Conservation (phyloP, 768 basidiomycete species). For the Suillus subaureus region DNA sequence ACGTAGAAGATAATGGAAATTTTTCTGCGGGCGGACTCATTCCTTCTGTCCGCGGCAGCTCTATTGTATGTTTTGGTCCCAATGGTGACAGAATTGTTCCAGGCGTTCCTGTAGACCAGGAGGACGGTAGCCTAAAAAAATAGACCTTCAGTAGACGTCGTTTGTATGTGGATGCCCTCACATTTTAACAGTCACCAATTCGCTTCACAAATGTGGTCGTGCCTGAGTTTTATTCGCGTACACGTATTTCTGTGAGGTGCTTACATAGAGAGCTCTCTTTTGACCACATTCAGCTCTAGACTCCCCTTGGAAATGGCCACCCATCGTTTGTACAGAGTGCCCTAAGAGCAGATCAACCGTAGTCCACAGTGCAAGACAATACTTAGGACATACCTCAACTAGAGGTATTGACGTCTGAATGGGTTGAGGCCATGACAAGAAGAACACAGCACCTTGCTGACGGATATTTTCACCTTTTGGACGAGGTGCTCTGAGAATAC, state of each 20-base stretch:
- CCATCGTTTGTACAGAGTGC: constrained; percentile 29
- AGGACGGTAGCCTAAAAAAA: background rate
- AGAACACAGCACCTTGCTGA: constrained; percentile 20
- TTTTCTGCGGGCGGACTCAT: background rate
- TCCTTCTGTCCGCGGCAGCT: background rate
- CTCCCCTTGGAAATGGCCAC: constrained; percentile 26
- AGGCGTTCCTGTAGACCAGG: background rate
- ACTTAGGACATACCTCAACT: background rate
- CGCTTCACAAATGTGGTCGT: background rate
- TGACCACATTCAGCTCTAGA: constrained; percentile 25
- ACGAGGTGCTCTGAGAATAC: constrained; percentile 31
- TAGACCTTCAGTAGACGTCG: background rate
- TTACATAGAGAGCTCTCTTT: constrained; percentile 31
- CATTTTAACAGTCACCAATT: background rate
- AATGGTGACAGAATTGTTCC: background rate
- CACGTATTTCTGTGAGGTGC: constrained; percentile 2
- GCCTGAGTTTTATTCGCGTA: background rate
- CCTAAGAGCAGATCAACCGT: constrained; percentile 15
- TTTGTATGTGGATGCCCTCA: background rate
- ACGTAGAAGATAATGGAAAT: background rate
- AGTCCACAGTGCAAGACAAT: background rate
- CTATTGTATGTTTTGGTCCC: constrained; percentile 5
- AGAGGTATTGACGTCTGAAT: constrained; percentile 13
- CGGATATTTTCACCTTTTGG: constrained; percentile 31
- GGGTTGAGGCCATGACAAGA: constrained; percentile 27